Conservation (phyloP, 1,284 basidiomycete genomes). For the Trichosporon inkin region DNA sequence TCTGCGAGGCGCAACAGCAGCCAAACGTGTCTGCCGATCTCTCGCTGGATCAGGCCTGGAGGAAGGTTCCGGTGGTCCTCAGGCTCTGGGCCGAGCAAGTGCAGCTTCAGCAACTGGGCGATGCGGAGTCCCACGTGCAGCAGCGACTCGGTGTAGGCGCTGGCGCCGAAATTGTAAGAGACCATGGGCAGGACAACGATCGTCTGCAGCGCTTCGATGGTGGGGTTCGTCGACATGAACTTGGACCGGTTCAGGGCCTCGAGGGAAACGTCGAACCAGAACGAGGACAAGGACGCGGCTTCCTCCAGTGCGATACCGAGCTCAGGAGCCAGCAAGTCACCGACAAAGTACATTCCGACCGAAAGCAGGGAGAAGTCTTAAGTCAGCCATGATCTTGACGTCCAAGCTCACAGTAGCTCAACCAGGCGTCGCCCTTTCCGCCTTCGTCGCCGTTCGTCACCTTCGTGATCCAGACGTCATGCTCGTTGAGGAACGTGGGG, state of each 20-base stretch:
- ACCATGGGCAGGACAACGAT: constrained; percentile 26
- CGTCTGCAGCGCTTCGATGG: constrained; percentile 25
- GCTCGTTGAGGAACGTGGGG: constrained; percentile 27
- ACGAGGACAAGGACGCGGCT: constrained; percentile 19
- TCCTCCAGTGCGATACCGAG: constrained; percentile 22
- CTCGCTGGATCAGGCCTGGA: constrained; percentile 21
- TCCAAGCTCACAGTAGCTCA: constrained; percentile 19
- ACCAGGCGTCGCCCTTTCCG: constrained; percentile 25
- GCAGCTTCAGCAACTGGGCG: constrained; percentile 24
- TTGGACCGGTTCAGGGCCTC: constrained; percentile 27
- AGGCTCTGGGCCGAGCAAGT: constrained; percentile 21
- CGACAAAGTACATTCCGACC: constrained; percentile 25
- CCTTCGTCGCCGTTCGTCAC: constrained; percentile 20
- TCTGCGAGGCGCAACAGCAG: constrained; percentile 24
- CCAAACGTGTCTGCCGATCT: constrained; percentile 23
- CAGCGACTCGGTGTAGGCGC: constrained; percentile 26
- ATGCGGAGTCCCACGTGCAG: constrained; percentile 25
- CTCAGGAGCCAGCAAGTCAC: constrained; percentile 25
- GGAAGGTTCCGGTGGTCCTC: constrained; percentile 20
- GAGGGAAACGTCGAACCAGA: constrained; percentile 28
- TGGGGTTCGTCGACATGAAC: constrained; percentile 27
- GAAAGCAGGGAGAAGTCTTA: constrained; percentile 23
- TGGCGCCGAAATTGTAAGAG: constrained; percentile 27
- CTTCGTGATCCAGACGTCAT: constrained; percentile 29
- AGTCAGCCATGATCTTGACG: constrained; percentile 3